These are phyloP conservation scores for Colletotrichum zoysiae DNA, from an alignment of 2,329 filamentous ascomycete genomes.

Conservation along the genomic window DNA sequence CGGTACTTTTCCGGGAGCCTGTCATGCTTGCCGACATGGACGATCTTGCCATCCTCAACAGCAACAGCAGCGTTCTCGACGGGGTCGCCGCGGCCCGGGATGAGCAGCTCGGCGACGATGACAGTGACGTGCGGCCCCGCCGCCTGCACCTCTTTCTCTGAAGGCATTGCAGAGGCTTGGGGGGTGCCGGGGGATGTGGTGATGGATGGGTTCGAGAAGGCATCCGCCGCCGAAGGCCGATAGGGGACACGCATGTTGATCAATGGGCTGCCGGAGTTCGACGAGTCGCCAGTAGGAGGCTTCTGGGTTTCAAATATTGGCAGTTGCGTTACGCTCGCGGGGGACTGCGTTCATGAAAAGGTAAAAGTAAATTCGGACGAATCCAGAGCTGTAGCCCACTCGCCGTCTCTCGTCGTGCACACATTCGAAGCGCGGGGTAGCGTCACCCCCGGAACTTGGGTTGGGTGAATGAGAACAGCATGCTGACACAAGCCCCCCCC, in stretches of 20 bases:
- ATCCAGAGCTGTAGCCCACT: background rate
- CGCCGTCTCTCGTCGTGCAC: background rate
- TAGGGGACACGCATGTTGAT: slow-evolving; percentile 29
- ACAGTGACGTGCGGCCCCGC: slow-evolving; percentile 15
- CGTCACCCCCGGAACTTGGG: background rate
- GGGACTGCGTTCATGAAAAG: background rate
- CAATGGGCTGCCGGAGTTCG: background rate
- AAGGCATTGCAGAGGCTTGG: background rate
- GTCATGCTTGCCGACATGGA: slow-evolving; percentile 52
- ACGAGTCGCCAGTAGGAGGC: background rate
- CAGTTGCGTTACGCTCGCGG: background rate
- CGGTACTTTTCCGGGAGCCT: slow-evolving; percentile 51
- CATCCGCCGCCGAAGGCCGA: background rate
- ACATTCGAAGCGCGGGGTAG: slow-evolving; percentile 10
- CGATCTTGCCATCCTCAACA: slow-evolving; percentile 54
- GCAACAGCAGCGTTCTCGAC: slow-evolving; percentile 55
- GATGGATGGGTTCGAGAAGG: background rate
- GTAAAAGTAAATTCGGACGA: background rate
- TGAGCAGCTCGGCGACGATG: slow-evolving; percentile 54
- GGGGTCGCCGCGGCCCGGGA: slow-evolving; percentile 61
- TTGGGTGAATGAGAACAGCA: background rate
- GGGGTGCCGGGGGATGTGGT: background rate
- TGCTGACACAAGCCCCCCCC: background rate
- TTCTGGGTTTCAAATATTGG: background rate
- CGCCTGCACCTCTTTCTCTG: background rate